Evolutionary conservation across 495 filamentous ascomycete species (phyloP).

Genomic region (Aspergillus indologenus): DNA sequence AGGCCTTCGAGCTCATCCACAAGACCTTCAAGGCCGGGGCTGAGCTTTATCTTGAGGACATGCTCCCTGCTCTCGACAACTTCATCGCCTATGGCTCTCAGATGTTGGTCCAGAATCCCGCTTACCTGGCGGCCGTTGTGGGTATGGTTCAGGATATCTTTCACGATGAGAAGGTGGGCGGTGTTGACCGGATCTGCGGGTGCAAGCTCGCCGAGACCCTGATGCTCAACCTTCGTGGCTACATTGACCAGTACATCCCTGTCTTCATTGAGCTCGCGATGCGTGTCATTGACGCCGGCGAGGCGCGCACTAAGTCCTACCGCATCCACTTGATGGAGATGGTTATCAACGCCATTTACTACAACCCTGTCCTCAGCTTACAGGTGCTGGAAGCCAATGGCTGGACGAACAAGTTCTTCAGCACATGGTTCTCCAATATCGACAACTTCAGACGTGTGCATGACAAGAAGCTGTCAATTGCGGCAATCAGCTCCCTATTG

Average conservation of each 20-base stretch:
- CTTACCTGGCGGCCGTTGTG: conserved; percentile 81
- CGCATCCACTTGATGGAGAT: conserved; percentile 97
- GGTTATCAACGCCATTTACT: conserved; percentile 97
- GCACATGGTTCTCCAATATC: conserved; percentile 94
- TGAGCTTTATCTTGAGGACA: conserved; percentile 96
- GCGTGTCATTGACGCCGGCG: conserved; percentile 66
- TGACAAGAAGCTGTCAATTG: conserved; percentile 96
- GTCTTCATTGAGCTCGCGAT: conserved; percentile 89
- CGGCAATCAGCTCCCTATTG: conserved; percentile 82
- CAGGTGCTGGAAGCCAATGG: conserved; percentile 82
- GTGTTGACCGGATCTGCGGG: conserved; percentile 95
- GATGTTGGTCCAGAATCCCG: conserved; percentile 74
- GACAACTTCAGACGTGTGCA: conserved; percentile 90
- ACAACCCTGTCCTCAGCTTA: conserved; percentile 80
- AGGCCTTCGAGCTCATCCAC: conserved; percentile 94
- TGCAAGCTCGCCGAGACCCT: conserved; percentile 97
- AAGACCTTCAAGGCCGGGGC: conserved; percentile 95
- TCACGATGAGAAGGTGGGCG: conserved; percentile 82
- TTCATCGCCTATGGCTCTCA: conserved; percentile 87
- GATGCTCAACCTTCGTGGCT: conserved; percentile 92
- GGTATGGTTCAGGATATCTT: conserved; percentile 78
- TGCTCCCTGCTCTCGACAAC: conserved; percentile 97
- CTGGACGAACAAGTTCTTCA: conserved; percentile 99
- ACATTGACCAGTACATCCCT: conserved; percentile 79
- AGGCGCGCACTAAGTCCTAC: conserved; percentile 80